Base-by-base conservation (phyloP, 2,329 filamentous ascomycete species). In the Sarocladiaceae sp. region DNA sequence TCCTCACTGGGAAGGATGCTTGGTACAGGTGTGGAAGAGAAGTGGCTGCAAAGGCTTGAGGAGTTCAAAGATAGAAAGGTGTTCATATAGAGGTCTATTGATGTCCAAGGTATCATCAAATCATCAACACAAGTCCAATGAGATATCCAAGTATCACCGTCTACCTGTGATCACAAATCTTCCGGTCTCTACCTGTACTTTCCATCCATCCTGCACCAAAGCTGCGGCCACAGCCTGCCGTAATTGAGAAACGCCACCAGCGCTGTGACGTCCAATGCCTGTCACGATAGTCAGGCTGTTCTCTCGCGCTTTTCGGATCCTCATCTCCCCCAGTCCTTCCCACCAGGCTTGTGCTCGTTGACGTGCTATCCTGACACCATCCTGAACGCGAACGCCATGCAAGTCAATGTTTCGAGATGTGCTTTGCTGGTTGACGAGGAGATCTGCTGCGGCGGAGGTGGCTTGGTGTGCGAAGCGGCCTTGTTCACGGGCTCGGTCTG, bases 191-290 rank as follows among this genome's bases (percentile, higher is more conserved):
- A 87, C 77, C 64, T 90, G 82, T 29, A 94, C 74, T 64, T 82
- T 90, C 93, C 93, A 97, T 1, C 91, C 91, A 55, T 93, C 88
- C 40, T 81, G 78, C 35, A 84, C 77, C 37, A 97, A 72, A 63
- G 84, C 85, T 62, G 83, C 85, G 44, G 80, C 84, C n/a, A 97
- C 91, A 15, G 88, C 87, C 53, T 87, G 86, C 4, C 91, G 86
- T 54, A 97, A 67, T 58, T 83, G 84, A 2, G 87, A 89, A 52
- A 81, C 85, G 1, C 91, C 90, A 50, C 87, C 84, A 44, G 83
- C 78, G 60, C 84, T 94, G 68, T 97, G 93, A 51, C 78, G 78
- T 1, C 93, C 93, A 13, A 86, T 65, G 1, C 93, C 93, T 3
- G 91, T 96, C 51, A 97, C 80, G 54, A 97, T 84, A 35, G 79